Evolutionary conservation across 164 flowering plant species (phyloP), one percentile per base, ranked within the genome.

Genomic region (Chloranthus sessilifolius): DNA sequence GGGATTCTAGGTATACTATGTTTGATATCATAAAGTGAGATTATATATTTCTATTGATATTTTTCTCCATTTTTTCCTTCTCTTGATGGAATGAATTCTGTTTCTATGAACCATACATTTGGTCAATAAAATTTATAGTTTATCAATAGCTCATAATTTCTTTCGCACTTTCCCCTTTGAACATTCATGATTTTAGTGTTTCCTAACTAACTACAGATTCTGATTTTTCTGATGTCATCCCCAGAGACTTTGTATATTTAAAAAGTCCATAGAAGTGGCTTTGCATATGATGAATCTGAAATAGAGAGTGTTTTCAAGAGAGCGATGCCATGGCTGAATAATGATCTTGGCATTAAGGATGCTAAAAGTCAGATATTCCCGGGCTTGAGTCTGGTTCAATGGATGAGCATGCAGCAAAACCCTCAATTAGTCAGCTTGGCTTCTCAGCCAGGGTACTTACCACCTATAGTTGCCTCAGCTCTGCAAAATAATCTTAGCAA

Each of bases 351-450:
- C 53, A 72, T 81, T 57, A 91, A 81, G 67, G 92, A 88, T 63
- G 55, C 82, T 31, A 59, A 80, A 8, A 82, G 56, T 68, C 74
- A 95, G 7, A 64, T 84, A 24, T 82, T 84, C 41, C 91, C 95
- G 4, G 98, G 98, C 37, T 63, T 85, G 60, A 91, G 88, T 64
- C 73, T 85, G 53, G 83, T 80, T 40, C 98, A 91, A 66, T 91
- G 98, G 98, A 91, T 91, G 98, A 91, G 66, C 69, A 80, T 85
- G 96, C 97, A 86, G 57, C 95, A 83, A 51, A 84, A 74, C 59
- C 75, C 78, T 61, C 97, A 80, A 53, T 61, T 82, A 20, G 27
- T 48, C 36, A 47, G 39, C 37, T 55, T 81, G 16, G 70, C 76
- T 24, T 60, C 77, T 48, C 97, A 90, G 34, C 58, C 95, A 1